Evolutionary conservation across 2,329 filamentous ascomycete genomes (phyloP), one percentile per base, ranked within the genome.

Genomic region (Xylaria sp.): DNA sequence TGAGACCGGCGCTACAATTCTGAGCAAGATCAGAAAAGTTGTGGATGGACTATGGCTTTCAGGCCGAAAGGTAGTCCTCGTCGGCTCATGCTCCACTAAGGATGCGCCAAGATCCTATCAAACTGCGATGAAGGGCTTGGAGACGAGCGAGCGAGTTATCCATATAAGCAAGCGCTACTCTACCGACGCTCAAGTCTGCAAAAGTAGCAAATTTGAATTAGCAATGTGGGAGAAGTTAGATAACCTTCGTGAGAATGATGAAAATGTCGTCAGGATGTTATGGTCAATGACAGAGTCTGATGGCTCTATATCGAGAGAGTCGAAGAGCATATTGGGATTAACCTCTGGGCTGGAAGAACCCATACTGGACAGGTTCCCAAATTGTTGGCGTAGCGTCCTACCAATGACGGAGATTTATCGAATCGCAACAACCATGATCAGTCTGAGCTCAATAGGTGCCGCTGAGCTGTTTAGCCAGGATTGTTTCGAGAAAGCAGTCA

Each of bases 21-120:
- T 98, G 8, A 83, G 85, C 49, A 89, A 91, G 67, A 82, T 99
- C 13, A 89, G 92, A 62, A 86, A 88, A 57, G 84, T 92, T 7
- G 88, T 97, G 31, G 91, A 94, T 74, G 87, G 88, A 68, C 86
- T 91, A 67, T 92, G 94, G 84, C 85, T 86, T 63, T 85, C 88
- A 48, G 94, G 94, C 4, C 87, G 90, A 73, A 88, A 88, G 68
- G 86, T 97, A 61, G 86, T 94, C 64, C 86, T 98, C 20, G 81
- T 98, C 39, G 96, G 94, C n/a, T 94, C 92, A 6, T 91, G 91
- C 10, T 86, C 90, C 28, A 85, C 84, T 0, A 84, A 86, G 20
- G 83, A 86, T 18, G 85, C 80, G 13, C 82, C 81, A 23, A 82
- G 80, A 23, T 78, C 82, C 61, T 86, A 85, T 63, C 76, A 80